Evolutionary conservation across 768 basidiomycete species (phyloP).

Genomic region (Amanita jacksonii): DNA sequence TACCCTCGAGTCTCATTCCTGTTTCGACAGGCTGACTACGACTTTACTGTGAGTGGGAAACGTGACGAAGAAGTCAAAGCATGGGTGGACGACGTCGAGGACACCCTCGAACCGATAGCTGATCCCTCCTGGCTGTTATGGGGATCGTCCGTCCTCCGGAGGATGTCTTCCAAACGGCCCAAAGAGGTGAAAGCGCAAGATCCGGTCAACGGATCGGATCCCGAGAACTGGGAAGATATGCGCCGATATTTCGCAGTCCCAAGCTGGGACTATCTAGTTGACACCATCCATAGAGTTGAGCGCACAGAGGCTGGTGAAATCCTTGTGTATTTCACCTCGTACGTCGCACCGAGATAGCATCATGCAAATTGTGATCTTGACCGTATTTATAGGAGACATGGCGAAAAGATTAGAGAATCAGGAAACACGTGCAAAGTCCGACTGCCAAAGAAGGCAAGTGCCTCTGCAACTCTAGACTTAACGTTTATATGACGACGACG

Average conservation of each 20-base stretch:
- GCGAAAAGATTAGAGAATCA: slow-evolving; percentile 2
- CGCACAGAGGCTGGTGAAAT: background rate
- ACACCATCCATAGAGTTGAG: slow-evolving; percentile 3
- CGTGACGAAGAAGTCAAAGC: slow-evolving; percentile 2
- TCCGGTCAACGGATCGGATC: background rate
- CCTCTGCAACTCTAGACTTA: no score
- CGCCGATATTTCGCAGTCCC: slow-evolving; percentile 2
- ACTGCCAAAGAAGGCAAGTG: slow-evolving; percentile 1
- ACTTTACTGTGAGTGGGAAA: background rate
- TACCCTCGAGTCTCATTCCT: background rate
- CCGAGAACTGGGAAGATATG: slow-evolving; percentile 3
- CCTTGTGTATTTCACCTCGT: slow-evolving; percentile 5
- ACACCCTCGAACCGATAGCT: background rate
- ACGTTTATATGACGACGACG: no score
- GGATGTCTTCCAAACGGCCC: background rate
- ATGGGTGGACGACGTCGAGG: background rate
- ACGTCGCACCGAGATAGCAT: background rate
- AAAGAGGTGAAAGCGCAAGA: background rate
- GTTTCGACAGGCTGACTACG: slow-evolving; percentile 2
- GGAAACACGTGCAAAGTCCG: slow-evolving; percentile 1
- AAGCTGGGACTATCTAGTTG: slow-evolving; percentile 3
- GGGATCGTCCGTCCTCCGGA: background rate
- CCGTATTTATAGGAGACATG: slow-evolving; percentile 1
- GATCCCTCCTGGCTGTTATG: background rate
- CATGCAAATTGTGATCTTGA: background rate